Percentiles rank a stretch among this genome's conserved stretches.
These are phyloP conservation scores for Geotrichum histeridarum DNA, from an alignment of 1,139 yeast genomes.

Conservation along the genomic window DNA sequence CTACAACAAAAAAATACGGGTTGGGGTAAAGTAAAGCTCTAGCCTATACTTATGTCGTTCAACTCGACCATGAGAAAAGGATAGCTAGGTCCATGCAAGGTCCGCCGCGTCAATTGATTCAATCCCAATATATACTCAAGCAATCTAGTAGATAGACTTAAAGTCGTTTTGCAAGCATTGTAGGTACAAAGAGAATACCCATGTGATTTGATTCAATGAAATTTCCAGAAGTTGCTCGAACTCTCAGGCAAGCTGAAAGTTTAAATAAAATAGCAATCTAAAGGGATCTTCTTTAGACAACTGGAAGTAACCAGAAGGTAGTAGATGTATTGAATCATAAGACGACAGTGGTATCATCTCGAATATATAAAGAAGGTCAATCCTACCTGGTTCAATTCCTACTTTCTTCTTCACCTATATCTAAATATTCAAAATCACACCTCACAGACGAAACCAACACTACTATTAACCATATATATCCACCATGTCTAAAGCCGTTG, in stretches of 20 bases:
- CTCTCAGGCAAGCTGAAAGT: not conserved
- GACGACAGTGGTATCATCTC: not conserved
- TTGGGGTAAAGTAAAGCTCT: too few species aligned
- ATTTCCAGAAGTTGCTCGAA: too few species aligned
- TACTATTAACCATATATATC: slow-evolving; percentile 35
- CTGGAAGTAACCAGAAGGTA: not conserved
- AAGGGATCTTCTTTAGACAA: not conserved
- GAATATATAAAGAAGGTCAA: not conserved
- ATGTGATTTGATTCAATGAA: too few species aligned
- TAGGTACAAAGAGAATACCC: too few species aligned
- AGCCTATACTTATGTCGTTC: too few species aligned
- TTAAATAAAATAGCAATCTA: not conserved
- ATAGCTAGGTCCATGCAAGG: too few species aligned
- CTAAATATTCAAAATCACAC: not conserved
- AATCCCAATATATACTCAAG: too few species aligned
- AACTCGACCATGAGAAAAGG: too few species aligned
- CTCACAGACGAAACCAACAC: not conserved
- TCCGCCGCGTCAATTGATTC: too few species aligned
- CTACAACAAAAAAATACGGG: too few species aligned
- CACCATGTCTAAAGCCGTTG: slow-evolving; percentile 38
- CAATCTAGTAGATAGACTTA: too few species aligned
- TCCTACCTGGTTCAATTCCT: not conserved
- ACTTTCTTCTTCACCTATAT: not conserved
- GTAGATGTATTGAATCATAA: not conserved
- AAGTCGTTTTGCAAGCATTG: too few species aligned